phyloP scores from a whole-genome alignment of 139 green algal species.

The Chlamydomonas eustigma region DNA sequence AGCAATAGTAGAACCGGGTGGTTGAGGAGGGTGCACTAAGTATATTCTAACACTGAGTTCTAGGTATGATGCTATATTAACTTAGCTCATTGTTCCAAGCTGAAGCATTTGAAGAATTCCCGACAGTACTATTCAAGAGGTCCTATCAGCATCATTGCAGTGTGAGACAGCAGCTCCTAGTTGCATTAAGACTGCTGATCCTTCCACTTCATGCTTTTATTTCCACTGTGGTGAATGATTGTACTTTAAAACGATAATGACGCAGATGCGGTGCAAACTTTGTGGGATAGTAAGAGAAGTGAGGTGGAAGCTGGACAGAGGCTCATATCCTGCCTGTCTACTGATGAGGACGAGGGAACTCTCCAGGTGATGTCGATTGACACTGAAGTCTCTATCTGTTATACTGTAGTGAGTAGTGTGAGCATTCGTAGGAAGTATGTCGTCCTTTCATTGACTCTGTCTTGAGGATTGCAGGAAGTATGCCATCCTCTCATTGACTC shows the following conservation, averaged over 20 bases:
- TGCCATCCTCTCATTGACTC: too few species aligned
- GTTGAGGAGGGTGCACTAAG: too few species aligned
- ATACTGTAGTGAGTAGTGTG: neutral
- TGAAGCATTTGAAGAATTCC: neutral
- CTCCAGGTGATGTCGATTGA: neutral
- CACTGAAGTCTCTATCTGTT: neutral
- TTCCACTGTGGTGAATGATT: too few species aligned
- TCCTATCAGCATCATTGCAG: neutral
- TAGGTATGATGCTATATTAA: neutral
- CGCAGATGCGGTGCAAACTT: neutral
- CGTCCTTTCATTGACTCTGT: too few species aligned
- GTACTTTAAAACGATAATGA: neutral
- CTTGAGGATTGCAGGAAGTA: too few species aligned
- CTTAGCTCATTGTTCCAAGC: neutral
- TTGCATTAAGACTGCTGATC: neutral
- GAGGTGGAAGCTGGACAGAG: neutral
- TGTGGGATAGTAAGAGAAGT: neutral
- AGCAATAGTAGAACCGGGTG: neutral
- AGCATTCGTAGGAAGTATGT: neutral
- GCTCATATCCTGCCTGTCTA: neutral
- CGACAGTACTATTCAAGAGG: neutral
- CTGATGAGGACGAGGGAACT: neutral
- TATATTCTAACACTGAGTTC: too few species aligned
- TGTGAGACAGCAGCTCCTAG: neutral
- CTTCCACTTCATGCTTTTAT: too few species aligned